Evolutionary conservation across 169 alveolate species (phyloP), one percentile per base, ranked within the genome.

Genomic region (Plasmodium coatneyi): DNA sequence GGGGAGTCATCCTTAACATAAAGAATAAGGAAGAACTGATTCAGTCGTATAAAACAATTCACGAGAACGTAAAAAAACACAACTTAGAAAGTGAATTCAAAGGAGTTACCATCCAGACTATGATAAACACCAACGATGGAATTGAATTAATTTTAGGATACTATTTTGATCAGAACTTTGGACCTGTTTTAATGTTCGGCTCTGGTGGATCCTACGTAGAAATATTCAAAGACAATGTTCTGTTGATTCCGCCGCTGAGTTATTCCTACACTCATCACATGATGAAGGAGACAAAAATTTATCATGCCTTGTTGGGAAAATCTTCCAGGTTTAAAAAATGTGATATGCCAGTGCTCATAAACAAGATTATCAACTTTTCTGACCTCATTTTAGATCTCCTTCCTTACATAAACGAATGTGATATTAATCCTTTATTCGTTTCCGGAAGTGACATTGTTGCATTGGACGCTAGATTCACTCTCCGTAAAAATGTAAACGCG

Each of bases 161-260:
- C 22, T 92, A 92, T 43, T 92, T 89, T 39, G 98, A 96, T 80
- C 70, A 80, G 0, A 90, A 89, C 70, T 92, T 96, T 52, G 98
- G 98, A n/a, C 97, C 97, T 16, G 95, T 96, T 36, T 78, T 96
- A 32, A 49, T 95, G 34, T 96, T 96, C 76, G 98, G 98, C 10
- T 90, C 96, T 30, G 98, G 98, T 16, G 98, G 98, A 2, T 92
- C 96, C 1, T 83, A 92, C 92, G 97, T 96, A n/a, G 98, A 96
- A 89, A 76, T 94, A 78, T 92, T 95, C 56, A 92, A 96, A 34
- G 97, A 96, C 70, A 79, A 84, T 70, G 96, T 95, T 25, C 34
- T 95, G 39, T 70, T 95, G 72, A 92, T 95, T 3, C 92, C 94
- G n/a, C 96, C 96, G 5, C 71, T 92, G 36, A 49, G 80, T 60